phyloP scores from a whole-genome alignment of 2,329 filamentous ascomycete species.

The Acrocalymma vagum region DNA sequence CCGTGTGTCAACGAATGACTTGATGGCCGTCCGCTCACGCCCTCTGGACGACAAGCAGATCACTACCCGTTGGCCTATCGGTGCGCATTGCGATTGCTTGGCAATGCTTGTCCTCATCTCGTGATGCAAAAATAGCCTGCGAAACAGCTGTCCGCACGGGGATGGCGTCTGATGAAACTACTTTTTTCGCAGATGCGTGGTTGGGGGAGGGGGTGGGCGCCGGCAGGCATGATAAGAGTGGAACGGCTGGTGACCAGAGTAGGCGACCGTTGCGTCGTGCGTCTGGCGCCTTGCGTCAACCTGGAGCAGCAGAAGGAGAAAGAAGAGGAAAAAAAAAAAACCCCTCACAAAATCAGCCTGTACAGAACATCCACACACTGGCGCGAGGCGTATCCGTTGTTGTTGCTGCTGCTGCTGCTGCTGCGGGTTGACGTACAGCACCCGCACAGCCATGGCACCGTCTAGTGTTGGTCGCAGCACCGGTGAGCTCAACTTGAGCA shows the following conservation, averaged over 20 bases:
- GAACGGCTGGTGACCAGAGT: too few species aligned
- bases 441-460: slow-evolving; percentile 29
- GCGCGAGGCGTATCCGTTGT: slow-evolving; percentile 24
- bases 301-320: not conserved
- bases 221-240: not conserved
- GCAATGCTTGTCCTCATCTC: slow-evolving; percentile 34
- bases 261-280: too few species aligned
- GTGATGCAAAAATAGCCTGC: slow-evolving; percentile 37
- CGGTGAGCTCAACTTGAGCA: slow-evolving; percentile 30
- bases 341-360: slow-evolving; percentile 34
- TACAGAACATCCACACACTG: too few species aligned
- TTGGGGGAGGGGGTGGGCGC: not conserved
- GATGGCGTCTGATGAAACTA: slow-evolving; percentile 27
- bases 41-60: slow-evolving; percentile 24
- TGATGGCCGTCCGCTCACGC: slow-evolving; percentile 15
- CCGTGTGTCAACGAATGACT: slow-evolving; percentile 22
- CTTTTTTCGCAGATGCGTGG: slow-evolving; percentile 2
- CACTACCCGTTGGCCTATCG: slow-evolving; percentile 21
- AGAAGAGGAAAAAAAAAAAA: too few species aligned
- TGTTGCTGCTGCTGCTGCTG: too few species aligned
- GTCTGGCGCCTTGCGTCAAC: too few species aligned
- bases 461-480: slow-evolving; percentile 30
- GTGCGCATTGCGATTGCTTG: slow-evolving; percentile 27
- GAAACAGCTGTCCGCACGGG: slow-evolving; percentile 22
- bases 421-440: slow-evolving; percentile 30